A percentile compares a stretch with the other conserved stretches of the same genome.
phyloP scores from a whole-genome alignment of 495 filamentous ascomycete genomes.

The Tuber aestivum region DNA sequence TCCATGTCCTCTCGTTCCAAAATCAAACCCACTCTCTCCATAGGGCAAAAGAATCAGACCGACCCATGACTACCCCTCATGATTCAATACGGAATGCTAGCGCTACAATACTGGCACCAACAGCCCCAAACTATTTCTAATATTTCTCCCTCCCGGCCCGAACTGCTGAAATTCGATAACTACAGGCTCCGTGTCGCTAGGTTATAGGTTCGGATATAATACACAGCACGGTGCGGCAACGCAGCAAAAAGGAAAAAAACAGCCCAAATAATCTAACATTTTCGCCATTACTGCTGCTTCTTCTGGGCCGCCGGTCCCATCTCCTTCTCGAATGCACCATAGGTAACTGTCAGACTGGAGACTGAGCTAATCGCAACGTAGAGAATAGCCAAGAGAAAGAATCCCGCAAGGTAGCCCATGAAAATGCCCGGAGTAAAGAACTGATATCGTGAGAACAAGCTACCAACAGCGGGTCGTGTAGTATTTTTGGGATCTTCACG shows the following conservation, averaged over 20 bases:
- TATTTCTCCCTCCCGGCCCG: background rate
- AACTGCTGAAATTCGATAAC: background rate
- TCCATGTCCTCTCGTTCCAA: background rate
- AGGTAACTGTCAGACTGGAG: slow-evolving; percentile 74
- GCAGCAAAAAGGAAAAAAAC: background rate
- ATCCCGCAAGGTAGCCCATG: slow-evolving; percentile 63
- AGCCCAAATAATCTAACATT: background rate
- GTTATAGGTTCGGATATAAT: background rate
- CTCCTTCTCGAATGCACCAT: slow-evolving; percentile 94
- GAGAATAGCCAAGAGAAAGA: slow-evolving; percentile 68
- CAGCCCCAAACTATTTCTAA: background rate
- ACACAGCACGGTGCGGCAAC: background rate
- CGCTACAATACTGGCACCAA: background rate
- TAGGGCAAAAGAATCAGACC: background rate
- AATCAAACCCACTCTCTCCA: background rate
- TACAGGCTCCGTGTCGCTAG: background rate
- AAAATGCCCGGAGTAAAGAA: slow-evolving; percentile 86
- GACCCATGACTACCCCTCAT: background rate
- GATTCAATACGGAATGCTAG: background rate
- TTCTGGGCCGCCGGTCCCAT: slow-evolving; percentile 83
- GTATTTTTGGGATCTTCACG: slow-evolving; percentile 39
- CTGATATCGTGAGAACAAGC: slow-evolving; percentile 85
- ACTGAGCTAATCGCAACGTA: slow-evolving; percentile 71
- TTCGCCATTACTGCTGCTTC: slow-evolving; percentile 50
- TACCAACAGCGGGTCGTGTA: slow-evolving; percentile 45